Evolutionary conservation across 306 rosid genomes (phyloP), one percentile per base, ranked within the genome.

Genomic region (Alnus rubra): DNA sequence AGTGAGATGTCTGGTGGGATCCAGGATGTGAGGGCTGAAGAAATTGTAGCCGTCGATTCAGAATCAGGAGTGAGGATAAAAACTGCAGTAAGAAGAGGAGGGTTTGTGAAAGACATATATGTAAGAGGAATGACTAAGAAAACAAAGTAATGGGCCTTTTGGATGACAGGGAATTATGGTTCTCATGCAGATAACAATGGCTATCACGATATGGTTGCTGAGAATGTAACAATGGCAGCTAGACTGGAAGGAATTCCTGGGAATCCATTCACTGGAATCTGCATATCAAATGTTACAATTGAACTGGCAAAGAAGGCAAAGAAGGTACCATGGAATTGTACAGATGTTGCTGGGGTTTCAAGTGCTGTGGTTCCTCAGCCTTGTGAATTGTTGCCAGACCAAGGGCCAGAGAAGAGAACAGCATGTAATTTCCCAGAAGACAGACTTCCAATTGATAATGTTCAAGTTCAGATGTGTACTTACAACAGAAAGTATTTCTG

Each of bases 1-100:
- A 92, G 97, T 70, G 97, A 92, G 71, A 92, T 90, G 96, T 89
- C 97, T 0, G 97, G 97, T 1, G 96, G 96, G 13, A 92, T 92
- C 74, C 88, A 90, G 62, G 95, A 89, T 69, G 93, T 90, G 3
- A 87, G 95, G 70, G 95, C 95, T 0, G 95, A 87, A 72, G 95
- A 92, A 79, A 88, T 92, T 71, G 69, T 85, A 19, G 91, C 95
- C 73, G 76, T 92, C 14, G 11, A 86, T 1, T 73, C 90, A 1
- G 96, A 92, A 80, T 92, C 97, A 9, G 96, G 90, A 5, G 78
- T 92, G 80, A 78, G 97, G 72, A 92, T 92, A 78, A 92, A 92
- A 72, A 92, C 97, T 7, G 96, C 87, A 1, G 84, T 87, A 28
- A 96, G 96, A 4, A 83, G 97, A 67, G 96, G 97, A 80, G 95